These are phyloP conservation scores for Coemansia sp. DNA, from an alignment of 192 early-diverging fungal species.

Conservation along the genomic window DNA sequence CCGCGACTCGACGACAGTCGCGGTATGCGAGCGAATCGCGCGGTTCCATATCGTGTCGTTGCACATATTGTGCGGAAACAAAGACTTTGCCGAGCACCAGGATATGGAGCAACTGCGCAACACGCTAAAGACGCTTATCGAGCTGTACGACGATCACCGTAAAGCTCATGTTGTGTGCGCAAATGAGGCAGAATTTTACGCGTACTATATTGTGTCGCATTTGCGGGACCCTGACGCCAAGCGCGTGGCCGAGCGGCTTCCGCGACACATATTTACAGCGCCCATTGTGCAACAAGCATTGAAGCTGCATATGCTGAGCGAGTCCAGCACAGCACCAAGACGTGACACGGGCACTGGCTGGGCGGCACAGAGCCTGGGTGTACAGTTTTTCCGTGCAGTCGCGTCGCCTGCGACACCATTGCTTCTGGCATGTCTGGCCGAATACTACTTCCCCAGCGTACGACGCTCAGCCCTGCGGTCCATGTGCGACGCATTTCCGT, in stretches of 20 bases:
- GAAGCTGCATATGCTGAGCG: constrained; percentile 61
- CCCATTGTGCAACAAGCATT: constrained; percentile 71
- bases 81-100: constrained; percentile 72
- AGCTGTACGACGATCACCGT: constrained; percentile 82
- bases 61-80: constrained; percentile 68
- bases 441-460: constrained; percentile 72
- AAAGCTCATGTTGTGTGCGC: constrained; percentile 55
- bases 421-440: constrained; percentile 75
- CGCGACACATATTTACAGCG: constrained; percentile 56
- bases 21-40: constrained; percentile 78
- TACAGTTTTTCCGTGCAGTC: constrained; percentile 73
- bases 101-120: constrained; percentile 89
- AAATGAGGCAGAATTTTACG: constrained; percentile 90
- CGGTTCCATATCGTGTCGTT: constrained; percentile 81
- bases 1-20: constrained; percentile 65
- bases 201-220: constrained; percentile 81
- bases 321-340: constrained; percentile 45
- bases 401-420: constrained; percentile 61
- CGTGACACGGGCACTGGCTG: constrained; percentile 56
- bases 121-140: constrained; percentile 78
- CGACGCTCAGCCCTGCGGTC: constrained; percentile 72
- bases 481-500: constrained; percentile 66
- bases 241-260: constrained; percentile 63
- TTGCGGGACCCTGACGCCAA: constrained; percentile 71
- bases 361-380: constrained; percentile 63